Base-by-base conservation (phyloP, 2,329 filamentous ascomycete genomes). In the Tolypocladium amazonense region DNA sequence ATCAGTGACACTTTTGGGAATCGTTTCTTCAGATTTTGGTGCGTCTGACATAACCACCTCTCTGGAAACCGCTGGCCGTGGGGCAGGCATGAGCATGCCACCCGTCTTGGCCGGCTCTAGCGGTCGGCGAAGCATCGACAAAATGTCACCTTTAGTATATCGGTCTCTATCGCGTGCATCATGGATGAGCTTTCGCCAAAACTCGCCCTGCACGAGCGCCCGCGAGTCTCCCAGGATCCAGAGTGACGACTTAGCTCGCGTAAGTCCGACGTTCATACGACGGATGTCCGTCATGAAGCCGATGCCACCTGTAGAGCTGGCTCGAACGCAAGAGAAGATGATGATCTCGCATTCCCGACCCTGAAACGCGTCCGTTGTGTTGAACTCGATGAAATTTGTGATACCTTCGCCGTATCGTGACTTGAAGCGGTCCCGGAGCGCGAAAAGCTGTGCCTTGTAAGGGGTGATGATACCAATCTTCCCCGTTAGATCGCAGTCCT, bases 201-300 rank as follows among this genome's bases (percentile, higher is more conserved):
- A 97, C 69, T 94, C 85, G 62, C 94, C 94, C 69, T 95, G 89
- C 30, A 88, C 79, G 58, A 99, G 81, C 39, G 92, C 91, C 60
- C 88, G 82, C 0, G 94, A 94, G 73, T 97, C 95, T 65, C 94
- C 94, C 33, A 99, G 81, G 60, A 99, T 93, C 90, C 93, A 99
- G 12, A 99, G 81, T 39, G 93, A 97, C 12, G 90, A 96, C 73
- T 96, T 97, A 6, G 94, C 95, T 79, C 94, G 88, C 27, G 94
- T 99, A 62, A 99, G 80, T 77, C 94, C 94, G 69, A 99, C 94
- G 73, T 99, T 99, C 95, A 99, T 97, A 81, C 94, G 93, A 61
- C 94, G 87, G 70, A 99, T 96, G 72, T 99, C 94, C 59, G 90
- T 89, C 83, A 99, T 88, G 84, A 99, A 99, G 81, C 94, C 94